These are phyloP conservation scores for Microglena sp. DNA, from an alignment of 139 green algal genomes.

Conservation along the genomic window DNA sequence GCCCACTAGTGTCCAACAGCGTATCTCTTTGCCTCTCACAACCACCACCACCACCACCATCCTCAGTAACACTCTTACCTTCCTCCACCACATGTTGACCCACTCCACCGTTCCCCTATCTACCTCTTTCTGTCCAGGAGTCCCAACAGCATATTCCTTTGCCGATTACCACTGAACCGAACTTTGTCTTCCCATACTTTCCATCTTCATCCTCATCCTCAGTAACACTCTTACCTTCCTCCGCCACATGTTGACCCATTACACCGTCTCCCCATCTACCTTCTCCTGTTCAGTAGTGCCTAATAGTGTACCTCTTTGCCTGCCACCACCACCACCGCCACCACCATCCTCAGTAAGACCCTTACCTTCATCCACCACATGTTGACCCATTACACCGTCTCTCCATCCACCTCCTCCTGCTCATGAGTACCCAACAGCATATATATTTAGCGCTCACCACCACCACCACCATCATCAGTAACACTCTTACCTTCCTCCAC, in stretches of 20 bases:
- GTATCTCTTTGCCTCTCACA: not conserved
- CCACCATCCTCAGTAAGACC: too few species aligned
- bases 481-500: not conserved
- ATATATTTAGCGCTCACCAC: too few species aligned
- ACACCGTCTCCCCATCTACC: not conserved
- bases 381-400: slow-evolving; percentile 94
- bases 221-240: not conserved
- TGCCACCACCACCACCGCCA: not conserved
- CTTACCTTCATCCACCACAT: slow-evolving; percentile 86
- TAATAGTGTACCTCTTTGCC: too few species aligned
- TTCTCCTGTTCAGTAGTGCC: too few species aligned
- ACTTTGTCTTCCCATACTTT: not conserved
- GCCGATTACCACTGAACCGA: too few species aligned
- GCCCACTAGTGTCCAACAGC: too few species aligned
- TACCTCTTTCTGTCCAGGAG: not conserved
- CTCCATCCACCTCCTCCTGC: slow-evolving; percentile 24
- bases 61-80: too few species aligned
- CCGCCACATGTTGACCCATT: not conserved
- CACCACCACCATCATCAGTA: not conserved
- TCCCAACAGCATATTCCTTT: too few species aligned
- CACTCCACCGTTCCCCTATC: slow-evolving; percentile 82
- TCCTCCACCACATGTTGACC: slow-evolving; percentile 94
- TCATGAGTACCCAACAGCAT: too few species aligned
- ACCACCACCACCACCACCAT: not conserved
- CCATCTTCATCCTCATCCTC: not conserved